phyloP scores from a whole-genome alignment of 2,329 filamentous ascomycete species.

The Fusarium sp. region DNA sequence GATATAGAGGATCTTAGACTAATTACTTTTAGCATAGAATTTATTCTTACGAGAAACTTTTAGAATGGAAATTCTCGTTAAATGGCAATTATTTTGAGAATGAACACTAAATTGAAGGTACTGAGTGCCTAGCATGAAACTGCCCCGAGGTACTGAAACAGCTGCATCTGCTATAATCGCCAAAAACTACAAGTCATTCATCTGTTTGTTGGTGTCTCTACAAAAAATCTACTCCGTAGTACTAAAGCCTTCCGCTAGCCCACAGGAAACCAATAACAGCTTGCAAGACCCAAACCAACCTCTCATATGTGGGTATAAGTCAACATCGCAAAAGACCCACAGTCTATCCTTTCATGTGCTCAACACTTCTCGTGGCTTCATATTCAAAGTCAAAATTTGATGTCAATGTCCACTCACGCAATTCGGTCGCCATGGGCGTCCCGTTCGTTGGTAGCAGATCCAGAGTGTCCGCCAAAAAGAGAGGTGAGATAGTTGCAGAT shows the following conservation, averaged over 20 bases:
- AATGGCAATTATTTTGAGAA: background rate
- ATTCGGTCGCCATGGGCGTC: background rate
- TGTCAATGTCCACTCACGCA: background rate
- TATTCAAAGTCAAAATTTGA: background rate
- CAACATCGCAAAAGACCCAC: background rate
- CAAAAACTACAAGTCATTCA: background rate
- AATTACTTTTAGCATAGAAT: no score
- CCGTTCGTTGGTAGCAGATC: background rate
- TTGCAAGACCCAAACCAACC: background rate
- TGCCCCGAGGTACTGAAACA: background rate
- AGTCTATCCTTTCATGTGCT: background rate
- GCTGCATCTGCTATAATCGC: background rate
- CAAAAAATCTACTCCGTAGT: background rate
- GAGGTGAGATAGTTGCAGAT: constrained; percentile 12
- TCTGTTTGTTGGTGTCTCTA: background rate
- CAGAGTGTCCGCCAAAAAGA: background rate
- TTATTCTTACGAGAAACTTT: background rate
- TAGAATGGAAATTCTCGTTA: no score
- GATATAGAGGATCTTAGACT: no score
- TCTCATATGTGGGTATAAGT: background rate
- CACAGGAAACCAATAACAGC: background rate
- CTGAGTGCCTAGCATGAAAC: background rate
- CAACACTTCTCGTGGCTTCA: background rate
- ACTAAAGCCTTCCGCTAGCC: background rate
- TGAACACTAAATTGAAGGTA: background rate